Evolutionary conservation across 2,329 filamentous ascomycete genomes (phyloP), one percentile per base, ranked within the genome.

Genomic region (Setomelanomma holmii): DNA sequence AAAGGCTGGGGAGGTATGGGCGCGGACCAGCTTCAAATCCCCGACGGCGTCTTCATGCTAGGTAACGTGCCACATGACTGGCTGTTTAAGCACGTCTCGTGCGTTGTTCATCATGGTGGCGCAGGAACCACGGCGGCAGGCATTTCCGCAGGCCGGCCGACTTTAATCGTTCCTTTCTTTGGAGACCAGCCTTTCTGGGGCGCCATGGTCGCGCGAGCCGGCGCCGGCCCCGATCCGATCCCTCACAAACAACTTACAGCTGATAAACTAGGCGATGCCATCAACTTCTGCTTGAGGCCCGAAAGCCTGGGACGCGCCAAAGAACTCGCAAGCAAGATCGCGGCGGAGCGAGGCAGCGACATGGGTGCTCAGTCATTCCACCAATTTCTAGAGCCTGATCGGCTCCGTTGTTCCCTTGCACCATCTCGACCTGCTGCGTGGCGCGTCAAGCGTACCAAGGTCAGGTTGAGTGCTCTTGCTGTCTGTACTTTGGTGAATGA

Each of bases 111-210:
- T 12, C 24, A 27, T 12, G 24, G 24, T 27, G 24, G 24, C 6
- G 24, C 24, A n/a, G n/a, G n/a, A n/a, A n/a, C n/a, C n/a, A n/a
- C n/a, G n/a, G n/a, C n/a, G n/a, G n/a, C n/a, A n/a, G n/a, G n/a
- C 34, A 36, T 14, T 20, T 22, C 23, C 23, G 38, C 21, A 40
- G 41, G 41, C 27, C 66, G 76, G 8, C 83, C 84, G 0, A 86
- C 83, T 0, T 61, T 79, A 0, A 75, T 86, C 23, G 78, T 86
- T 0, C 84, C 83, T 0, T 86, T 84, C 56, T 84, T 85, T 56
- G 82, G 82, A 44, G 82, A 84, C 42, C 82, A 84, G 64, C 79
- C 78, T 1, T 84, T 84, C 62, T 84, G 82, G 82, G 82, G 80
- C 12, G 63, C 73, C 7, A 82, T 83, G 78, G 73, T 84, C 1